Base-by-base conservation (phyloP, 805 yeast species). In the Metschnikowia matae region DNA sequence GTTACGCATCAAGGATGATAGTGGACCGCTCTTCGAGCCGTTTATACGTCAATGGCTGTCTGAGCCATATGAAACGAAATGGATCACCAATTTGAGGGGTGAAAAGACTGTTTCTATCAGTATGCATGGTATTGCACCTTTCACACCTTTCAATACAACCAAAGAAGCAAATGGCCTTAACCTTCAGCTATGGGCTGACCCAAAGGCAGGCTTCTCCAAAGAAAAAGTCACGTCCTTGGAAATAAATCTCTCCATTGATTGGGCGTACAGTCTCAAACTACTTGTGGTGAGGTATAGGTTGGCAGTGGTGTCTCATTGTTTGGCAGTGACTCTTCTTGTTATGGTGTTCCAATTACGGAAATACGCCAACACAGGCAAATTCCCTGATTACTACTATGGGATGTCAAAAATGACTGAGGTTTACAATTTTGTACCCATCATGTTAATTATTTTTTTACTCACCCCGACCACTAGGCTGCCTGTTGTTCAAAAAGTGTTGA, bases 241-340 rank as follows among this genome's bases (percentile, higher is more conserved):
- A 49, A 63, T 80, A 13, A 64, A 64, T 18, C 47, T 79, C 34
- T 61, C 71, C 6, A 69, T 87, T 14, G 85, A 87, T 63, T 65
- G 81, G 62, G 57, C 78, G 41, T 73, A 77, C 31, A 84, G 92
- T 36, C 66, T 91, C 52, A 85, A 83, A 50, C 74, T 86, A 55
- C 67, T 91, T 43, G 84, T 87, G 4, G 71, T 90, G 57, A 74
- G 96, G 49, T 92, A 87, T 65, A 76, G 99, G 60, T 75, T 92
- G 13, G 81, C 87, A 1, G 70, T 86, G 38, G 84, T 87, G 3
- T 77, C 90, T 1, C 76, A 87, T 48, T 90, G 96, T 3, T 71
- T 85, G 1, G 80, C 82, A 37, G 70, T 87, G 15, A 75, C 84
- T 1, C 66, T 81, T 0, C 50, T 81, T 15, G 77, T 79, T 0